Evolutionary conservation across 2,329 filamentous ascomycete genomes (phyloP), one percentile per base, ranked within the genome.

Genomic region (Fusarium tjaetaba): DNA sequence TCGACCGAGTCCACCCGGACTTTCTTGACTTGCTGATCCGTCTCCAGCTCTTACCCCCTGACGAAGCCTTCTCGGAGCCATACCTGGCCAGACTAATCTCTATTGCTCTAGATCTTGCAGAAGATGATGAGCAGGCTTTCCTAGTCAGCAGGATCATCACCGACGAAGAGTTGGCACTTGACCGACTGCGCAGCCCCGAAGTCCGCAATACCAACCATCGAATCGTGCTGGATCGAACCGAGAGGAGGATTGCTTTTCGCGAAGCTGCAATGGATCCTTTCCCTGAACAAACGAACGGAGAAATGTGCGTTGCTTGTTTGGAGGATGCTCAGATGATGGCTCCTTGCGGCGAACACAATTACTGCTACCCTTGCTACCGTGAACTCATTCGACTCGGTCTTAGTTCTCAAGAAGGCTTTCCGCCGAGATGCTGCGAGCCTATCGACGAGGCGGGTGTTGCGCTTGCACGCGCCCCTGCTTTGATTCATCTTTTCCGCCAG

Each of bases 401-500:
- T 9, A 60, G 61, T 3, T 74, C 67, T 11, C 65, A 70, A 16
- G 45, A 64, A 3, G 69, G 69, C 11, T 79, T 79, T 18, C 77
- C 77, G 6, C 77, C 77, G 0, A 71, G 64, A 14, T 79, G 77
- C 45, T 79, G 77, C 38, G 22, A 34, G 14, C 64, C 52, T 14
- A 68, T 79, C 7, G 14, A 26, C 15, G 77, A 77, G 30, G 59
- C 8, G 5, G 70, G 61, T 1, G 28, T 79, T 15, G 52, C 52
- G 1, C 66, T 59, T 15, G 70, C 66, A 1, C 38, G 57, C 2
- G 70, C 68, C 2, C 76, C 78, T 7, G 66, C 59, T 5, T 63
- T 79, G 4, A 49, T 79, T 3, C 62, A 72, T 6, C 49, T 79
- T 2, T 77, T 65, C 45, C 74, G 77, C 0, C 76, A 76, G 28